Evolutionary conservation across 331 rosid genomes (phyloP).

Genomic region (Quercus tomentella): DNA sequence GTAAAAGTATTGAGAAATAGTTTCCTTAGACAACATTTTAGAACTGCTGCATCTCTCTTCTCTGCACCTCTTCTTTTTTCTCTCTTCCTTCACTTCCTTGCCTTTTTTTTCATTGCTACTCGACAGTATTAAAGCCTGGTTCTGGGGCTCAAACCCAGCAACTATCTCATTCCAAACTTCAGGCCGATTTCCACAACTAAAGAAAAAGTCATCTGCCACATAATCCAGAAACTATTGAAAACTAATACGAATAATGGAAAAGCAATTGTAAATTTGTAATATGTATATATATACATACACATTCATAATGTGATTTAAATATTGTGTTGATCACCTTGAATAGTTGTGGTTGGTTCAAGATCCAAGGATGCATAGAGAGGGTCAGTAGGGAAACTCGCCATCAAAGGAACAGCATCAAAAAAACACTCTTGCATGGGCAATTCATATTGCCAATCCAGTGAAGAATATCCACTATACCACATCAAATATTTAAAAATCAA

Average conservation of each 20-base stretch:
- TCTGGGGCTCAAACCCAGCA: constrained; percentile 19
- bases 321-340: constrained; percentile 22
- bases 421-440: constrained; percentile 25
- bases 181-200: constrained; percentile 6
- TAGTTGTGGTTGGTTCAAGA: constrained; percentile 21
- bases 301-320: neutral
- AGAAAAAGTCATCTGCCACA: constrained; percentile 30
- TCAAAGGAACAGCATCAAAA: constrained; percentile 28
- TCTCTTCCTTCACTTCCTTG: neutral
- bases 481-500: constrained; percentile 1
- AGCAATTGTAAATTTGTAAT: neutral
- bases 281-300: neutral
- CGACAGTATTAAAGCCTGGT: neutral
- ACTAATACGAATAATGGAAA: neutral
- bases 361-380: constrained; percentile 15
- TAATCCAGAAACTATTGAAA: neutral
- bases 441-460: constrained; percentile 33
- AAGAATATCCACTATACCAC: neutral
- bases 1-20: constrained; percentile 49
- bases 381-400: constrained; percentile 22
- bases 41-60: constrained; percentile 27
- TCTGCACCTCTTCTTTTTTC: constrained; percentile 1
- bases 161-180: constrained; percentile 24
- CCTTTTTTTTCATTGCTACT: constrained; percentile 8
- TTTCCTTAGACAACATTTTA: constrained; percentile 34